Evolutionary conservation across 139 green algal genomes (phyloP).

Genomic region (Chlamydomonas eustigma): DNA sequence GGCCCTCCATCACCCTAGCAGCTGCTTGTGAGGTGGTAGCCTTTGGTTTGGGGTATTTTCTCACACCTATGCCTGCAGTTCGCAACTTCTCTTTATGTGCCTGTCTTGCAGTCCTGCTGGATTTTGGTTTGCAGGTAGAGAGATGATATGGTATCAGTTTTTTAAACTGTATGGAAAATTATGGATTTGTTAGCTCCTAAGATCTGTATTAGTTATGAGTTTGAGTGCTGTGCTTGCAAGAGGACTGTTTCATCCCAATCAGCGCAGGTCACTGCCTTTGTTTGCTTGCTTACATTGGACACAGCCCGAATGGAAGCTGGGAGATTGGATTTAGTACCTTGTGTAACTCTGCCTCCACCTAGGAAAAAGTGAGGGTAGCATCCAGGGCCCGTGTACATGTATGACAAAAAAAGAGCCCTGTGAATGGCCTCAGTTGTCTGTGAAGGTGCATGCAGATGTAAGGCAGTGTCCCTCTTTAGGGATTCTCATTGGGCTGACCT

Average conservation of each 20-base stretch:
- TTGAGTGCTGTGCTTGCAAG: not conserved
- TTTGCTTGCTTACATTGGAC: constrained; percentile 73
- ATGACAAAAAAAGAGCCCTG: no score
- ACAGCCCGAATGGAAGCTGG: constrained; percentile 45
- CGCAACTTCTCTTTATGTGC: constrained; percentile 79
- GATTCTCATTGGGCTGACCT: no score
- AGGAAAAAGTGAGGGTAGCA: not conserved
- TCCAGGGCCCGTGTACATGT: no score
- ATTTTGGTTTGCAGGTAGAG: constrained; percentile 86
- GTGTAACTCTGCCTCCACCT: constrained; percentile 19
- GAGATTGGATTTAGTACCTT: constrained; percentile 66
- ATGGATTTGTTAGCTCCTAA: no score
- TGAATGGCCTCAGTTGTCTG: no score
- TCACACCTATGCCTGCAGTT: constrained; percentile 82
- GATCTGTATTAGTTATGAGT: no score
- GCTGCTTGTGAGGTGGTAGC: constrained; percentile 67
- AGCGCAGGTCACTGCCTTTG: constrained; percentile 48
- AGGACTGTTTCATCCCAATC: not conserved
- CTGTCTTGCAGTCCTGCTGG: constrained; percentile 70
- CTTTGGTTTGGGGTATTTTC: constrained; percentile 61
- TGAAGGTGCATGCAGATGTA: no score
- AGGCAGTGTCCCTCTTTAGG: no score
- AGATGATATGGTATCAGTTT: no score
- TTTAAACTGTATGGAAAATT: no score
- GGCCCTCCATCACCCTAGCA: constrained; percentile 85